Evolutionary conservation across 371 early-diverging fungal genomes (phyloP), one percentile per base, ranked within the genome.

Genomic region (Mucor saturninus): DNA sequence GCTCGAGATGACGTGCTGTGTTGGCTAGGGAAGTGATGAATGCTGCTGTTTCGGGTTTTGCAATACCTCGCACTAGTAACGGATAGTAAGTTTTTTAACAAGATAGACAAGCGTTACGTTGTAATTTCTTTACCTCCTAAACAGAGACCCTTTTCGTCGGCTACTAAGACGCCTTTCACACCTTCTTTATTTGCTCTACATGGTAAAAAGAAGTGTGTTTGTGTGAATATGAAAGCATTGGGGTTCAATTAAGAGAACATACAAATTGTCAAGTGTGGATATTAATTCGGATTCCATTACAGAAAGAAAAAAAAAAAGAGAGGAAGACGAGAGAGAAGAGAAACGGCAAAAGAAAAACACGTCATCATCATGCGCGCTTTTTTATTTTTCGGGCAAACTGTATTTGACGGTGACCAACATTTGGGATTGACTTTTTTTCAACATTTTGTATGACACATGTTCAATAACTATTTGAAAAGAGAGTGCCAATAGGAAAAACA

Each of bases 131-230:
- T 69, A 77, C 81, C 72, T 65, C 81, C 81, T 48, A 81, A 62
- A 62, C 81, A 78, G 30, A 78, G 65, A 2, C 81, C 81, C 37
- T 62, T 74, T 43, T 74, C 75, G 59, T 81, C 81, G 11, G 72
- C 72, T 13, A 81, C 53, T 14, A 81, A 65, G n/a, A 81, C 81
- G n/a, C 81, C 81, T 56, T 76, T 71, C 2, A 81, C 79, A 28
- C 77, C 79, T 60, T 78, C 79, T 58, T 69, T 73, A 42, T 46
- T 73, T 15, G 73, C 72, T 38, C 81, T 81, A 29, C 38, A 45
- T 6, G 11, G 14, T 26, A 26, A 26, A 46, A 21, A 21, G 21
- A 21, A 21, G 21, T 21, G 21, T 21, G 21, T 21, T 0, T 21
- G 14, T 56, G n/a, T 30, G 6, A 14, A 14, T 9, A 46, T 42